Conservation (phyloP, 2,329 filamentous ascomycete species). For the Aspergillus spinulosporus region DNA sequence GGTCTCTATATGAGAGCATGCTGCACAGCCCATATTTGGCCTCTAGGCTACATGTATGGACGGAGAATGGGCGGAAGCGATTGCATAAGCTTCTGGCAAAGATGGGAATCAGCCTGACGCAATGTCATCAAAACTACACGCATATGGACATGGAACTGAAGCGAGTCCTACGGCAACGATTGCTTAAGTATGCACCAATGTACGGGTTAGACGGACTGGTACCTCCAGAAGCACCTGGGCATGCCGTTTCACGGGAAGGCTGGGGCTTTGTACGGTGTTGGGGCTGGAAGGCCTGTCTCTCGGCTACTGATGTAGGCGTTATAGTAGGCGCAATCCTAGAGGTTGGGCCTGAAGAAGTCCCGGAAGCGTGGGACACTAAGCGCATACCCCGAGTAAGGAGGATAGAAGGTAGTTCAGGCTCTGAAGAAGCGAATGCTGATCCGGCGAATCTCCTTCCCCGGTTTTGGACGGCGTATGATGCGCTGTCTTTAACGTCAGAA, state of each 20-base stretch:
- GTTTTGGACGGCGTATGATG: conserved; percentile 62
- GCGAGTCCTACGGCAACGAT: conserved; percentile 76
- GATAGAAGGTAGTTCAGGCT: conserved; percentile 18
- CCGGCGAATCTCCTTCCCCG: conserved; percentile 43
- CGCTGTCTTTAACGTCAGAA: conserved; percentile 50
- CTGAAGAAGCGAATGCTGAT: conserved; percentile 25
- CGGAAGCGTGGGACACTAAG: conserved; percentile 35
- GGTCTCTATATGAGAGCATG: conserved; percentile 98
- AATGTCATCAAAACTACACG: conserved; percentile 93
- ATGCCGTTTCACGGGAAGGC: conserved; percentile 75
- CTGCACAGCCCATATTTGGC: conserved; percentile 94
- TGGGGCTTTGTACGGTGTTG: conserved; percentile 98
- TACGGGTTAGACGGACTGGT: conserved; percentile 95
- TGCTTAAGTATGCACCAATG: conserved; percentile 86
- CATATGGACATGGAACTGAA: conserved; percentile 99
- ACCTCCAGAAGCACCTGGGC: conserved; percentile 71
- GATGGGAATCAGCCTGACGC: conserved; percentile 92
- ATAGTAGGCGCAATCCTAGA: conserved; percentile 90
- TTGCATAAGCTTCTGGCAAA: conserved; percentile 94
- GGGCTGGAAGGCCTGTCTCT: conserved; percentile 95
- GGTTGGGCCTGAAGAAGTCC: conserved; percentile 61
- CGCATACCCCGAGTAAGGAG: conserved; percentile 26
- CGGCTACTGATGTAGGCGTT: conserved; percentile 90
- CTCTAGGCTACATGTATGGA: conserved; percentile 90
- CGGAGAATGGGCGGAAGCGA: conserved; percentile 80